These are phyloP conservation scores for Antrodiella citrinella DNA, from an alignment of 768 basidiomycete species.

Conservation along the genomic window DNA sequence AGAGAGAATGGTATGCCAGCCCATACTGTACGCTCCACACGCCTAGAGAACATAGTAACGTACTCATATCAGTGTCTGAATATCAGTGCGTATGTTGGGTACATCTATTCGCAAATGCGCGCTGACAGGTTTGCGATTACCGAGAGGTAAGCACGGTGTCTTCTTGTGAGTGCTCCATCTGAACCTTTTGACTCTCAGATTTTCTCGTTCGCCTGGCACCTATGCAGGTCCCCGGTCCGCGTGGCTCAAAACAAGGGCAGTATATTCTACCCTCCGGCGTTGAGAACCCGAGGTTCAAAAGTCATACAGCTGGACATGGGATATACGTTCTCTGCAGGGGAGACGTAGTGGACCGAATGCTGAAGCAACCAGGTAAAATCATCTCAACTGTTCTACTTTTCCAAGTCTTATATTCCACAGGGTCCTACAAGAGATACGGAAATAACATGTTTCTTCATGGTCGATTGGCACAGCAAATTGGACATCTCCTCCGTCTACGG, in stretches of 20 bases:
- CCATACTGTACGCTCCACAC: slow-evolving; percentile 69
- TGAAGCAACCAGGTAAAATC: slow-evolving; percentile 27
- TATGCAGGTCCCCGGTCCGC: slow-evolving; percentile 30
- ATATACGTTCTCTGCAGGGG: slow-evolving; percentile 58
- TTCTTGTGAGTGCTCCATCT: too few species aligned
- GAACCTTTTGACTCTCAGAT: slow-evolving; percentile 43
- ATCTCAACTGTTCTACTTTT: neutral
- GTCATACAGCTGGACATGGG: slow-evolving; percentile 35
- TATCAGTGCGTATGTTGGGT: slow-evolving; percentile 62
- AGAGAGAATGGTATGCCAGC: slow-evolving; percentile 63
- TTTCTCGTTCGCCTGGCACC: slow-evolving; percentile 56
- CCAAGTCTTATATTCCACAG: slow-evolving; percentile 1
- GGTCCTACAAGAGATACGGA: neutral
- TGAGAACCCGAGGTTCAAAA: slow-evolving; percentile 54
- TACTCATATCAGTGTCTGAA: too few species aligned
- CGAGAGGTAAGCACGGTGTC: slow-evolving; percentile 52
- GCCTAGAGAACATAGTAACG: too few species aligned
- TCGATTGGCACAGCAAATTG: slow-evolving; percentile 31
- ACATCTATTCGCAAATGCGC: slow-evolving; percentile 54
- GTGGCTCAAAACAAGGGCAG: slow-evolving; percentile 10
- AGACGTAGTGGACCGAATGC: slow-evolving; percentile 31
- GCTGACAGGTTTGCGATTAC: slow-evolving; percentile 42
- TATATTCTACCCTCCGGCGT: slow-evolving; percentile 51
- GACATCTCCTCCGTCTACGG: slow-evolving; percentile 61
- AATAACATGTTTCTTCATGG: slow-evolving; percentile 10